These are phyloP conservation scores for Gillenia trifoliata DNA, from an alignment of 306 rosid genomes.

Conservation along the genomic window DNA sequence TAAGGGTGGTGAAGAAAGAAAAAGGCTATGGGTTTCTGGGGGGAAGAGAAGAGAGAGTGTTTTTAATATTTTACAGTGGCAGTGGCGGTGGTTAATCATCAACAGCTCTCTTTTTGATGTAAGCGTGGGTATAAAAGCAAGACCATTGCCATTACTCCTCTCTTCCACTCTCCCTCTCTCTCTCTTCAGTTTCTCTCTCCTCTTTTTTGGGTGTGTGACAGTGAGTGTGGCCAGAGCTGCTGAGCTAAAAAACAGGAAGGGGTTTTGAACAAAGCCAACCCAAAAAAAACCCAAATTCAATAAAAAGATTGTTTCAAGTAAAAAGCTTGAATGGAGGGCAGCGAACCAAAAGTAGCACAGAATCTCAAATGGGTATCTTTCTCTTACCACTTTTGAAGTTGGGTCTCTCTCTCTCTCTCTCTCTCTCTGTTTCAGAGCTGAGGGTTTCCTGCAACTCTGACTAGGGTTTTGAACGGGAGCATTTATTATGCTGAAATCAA, in stretches of 20 bases:
- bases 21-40: conserved; percentile 2
- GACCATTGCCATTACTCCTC: conserved; percentile 23
- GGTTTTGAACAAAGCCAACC: conserved; percentile 29
- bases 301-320: conserved; percentile 30
- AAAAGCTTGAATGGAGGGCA: conserved; percentile 52
- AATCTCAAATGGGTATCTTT: conserved; percentile 89
- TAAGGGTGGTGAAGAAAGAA: conserved; percentile 9
- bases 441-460: conserved; percentile 60
- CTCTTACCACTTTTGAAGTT: conserved; percentile 52
- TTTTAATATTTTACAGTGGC: conserved; percentile 40
- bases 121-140: conserved; percentile 78
- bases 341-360: conserved; percentile 64
- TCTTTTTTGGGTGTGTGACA: conserved; percentile 26
- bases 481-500: conserved; percentile 73
- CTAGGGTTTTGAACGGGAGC: conserved; percentile 76
- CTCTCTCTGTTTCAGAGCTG: conserved; percentile 31
- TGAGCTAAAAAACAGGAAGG: conserved; percentile 34
- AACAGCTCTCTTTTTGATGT: conserved; percentile 77
- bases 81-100: conserved; percentile 98
- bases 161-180: conserved; percentile 16
- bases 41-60: conserved; percentile 5
- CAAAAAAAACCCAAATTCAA: conserved; percentile 33
- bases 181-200: conserved; percentile 11
- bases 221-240: conserved; percentile 32
- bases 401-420: conserved; percentile 25